Percentiles rank a stretch among this genome's conserved stretches.
Evolutionary conservation across 495 filamentous ascomycete species (phyloP).

Genomic region (Talaromyces ruber): DNA sequence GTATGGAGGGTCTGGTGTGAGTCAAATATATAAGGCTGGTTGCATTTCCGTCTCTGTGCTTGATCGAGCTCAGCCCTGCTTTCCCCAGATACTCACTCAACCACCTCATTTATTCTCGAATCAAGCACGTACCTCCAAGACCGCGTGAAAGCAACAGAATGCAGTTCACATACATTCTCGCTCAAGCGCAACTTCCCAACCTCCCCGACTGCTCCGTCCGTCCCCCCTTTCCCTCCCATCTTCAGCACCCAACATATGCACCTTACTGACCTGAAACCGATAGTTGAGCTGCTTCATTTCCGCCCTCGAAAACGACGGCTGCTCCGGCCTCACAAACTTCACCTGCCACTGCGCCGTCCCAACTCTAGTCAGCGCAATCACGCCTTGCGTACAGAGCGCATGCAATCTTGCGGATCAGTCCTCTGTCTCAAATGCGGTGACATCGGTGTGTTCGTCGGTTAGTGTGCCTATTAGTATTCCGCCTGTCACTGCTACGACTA

Average conservation of each 20-base stretch:
- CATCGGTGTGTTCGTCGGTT: slow-evolving; percentile 22
- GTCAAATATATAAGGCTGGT: neutral
- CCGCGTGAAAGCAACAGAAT: slow-evolving; percentile 23
- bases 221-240: neutral
- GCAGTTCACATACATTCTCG: slow-evolving; percentile 25
- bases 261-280: neutral
- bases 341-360: slow-evolving; percentile 43
- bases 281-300: slow-evolving; percentile 36
- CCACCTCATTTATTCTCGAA: neutral
- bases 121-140: neutral
- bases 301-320: slow-evolving; percentile 33
- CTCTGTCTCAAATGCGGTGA: slow-evolving; percentile 30
- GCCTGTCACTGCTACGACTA: slow-evolving; percentile 13
- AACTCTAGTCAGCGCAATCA: slow-evolving; percentile 25
- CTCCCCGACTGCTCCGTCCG: slow-evolving; percentile 39
- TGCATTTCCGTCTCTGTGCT: too few relatives aligned
- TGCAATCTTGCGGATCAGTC: slow-evolving; percentile 30
- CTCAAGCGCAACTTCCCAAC: slow-evolving; percentile 29
- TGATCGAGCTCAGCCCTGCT: neutral
- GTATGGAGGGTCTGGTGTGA: neutral
- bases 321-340: slow-evolving; percentile 35
- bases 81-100: neutral
- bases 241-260: neutral
- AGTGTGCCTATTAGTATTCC: slow-evolving; percentile 32
- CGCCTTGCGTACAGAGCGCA: slow-evolving; percentile 35